Conservation (phyloP, 306 rosid genomes). For the Sophora flavescens region DNA sequence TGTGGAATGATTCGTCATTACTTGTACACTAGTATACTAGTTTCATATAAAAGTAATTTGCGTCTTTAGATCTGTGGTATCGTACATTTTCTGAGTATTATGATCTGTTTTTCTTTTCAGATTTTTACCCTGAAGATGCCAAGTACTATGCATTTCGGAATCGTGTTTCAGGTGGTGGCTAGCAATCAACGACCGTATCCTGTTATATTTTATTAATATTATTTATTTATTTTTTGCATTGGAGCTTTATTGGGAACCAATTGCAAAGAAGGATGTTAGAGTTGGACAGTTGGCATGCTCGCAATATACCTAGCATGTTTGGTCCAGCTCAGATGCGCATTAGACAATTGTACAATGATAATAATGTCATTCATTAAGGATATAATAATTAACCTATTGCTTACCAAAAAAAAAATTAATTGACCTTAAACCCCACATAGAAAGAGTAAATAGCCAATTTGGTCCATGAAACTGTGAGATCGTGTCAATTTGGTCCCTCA, state of each 20-base stretch:
- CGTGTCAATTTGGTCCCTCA: too few species aligned
- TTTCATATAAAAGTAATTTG: too few species aligned
- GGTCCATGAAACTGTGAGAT: too few species aligned
- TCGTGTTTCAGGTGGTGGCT: slow-evolving; percentile 30
- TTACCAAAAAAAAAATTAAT: not conserved
- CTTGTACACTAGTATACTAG: too few species aligned
- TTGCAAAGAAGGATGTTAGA: not conserved
- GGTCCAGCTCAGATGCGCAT: slow-evolving; percentile 4
- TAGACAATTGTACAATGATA: not conserved
- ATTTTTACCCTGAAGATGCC: not conserved
- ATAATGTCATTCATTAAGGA: not conserved
- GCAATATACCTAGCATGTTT: not conserved
- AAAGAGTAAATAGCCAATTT: too few species aligned
- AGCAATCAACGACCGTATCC: not conserved
- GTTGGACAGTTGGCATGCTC: not conserved
- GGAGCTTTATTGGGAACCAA: slow-evolving; percentile 15
- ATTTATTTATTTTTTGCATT: not conserved
- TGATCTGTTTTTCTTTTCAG: too few species aligned
- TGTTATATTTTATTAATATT: not conserved
- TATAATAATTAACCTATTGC: too few species aligned
- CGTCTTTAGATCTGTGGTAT: too few species aligned
- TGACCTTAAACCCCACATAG: not conserved
- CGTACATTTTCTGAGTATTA: too few species aligned
- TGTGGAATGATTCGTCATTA: too few species aligned
- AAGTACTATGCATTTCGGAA: not conserved